Evolutionary conservation across 202 grass and related monocot genomes (phyloP), one percentile per base, ranked within the genome.

Genomic region (Setaria viridis): DNA sequence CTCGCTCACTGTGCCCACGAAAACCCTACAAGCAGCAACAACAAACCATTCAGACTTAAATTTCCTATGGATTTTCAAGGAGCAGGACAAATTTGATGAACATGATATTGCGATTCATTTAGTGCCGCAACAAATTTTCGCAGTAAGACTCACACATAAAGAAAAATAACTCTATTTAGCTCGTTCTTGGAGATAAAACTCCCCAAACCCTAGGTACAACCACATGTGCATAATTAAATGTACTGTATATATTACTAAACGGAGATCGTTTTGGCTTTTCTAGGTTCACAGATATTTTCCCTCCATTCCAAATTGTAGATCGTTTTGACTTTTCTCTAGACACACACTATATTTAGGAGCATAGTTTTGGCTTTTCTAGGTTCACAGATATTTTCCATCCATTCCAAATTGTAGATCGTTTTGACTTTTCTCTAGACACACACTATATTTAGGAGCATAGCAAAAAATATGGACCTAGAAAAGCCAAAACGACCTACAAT

Each of bases 1-100:
- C 80, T 96, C 94, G 72, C 92, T 96, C 72, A 96, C 97, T 16
- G 97, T 91, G 17, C 93, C 97, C 47, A 99, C 94, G 62, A 99
- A 97, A 88, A 97, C 97, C 90, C 97, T 94, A 48, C 30, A 86
- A 39, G 67, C n/a, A 41, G 62, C 53, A 71, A 43, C 20, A 80
- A 6, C 37, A 55, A 45, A 20, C 2, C 54, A 60, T 21, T 82
- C 54, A 82, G 41, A 73, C 45, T 87, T 32, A 39, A 78, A 15
- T 2, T 35, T 64, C n/a, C 68, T 48, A 80, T 59, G 51, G 58
- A 50, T 47, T 67, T 45, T 62, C 70, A 65, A 72, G 72, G 74
- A 67, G 17, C 35, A 55, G 45, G 7, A 6, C 32, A 45, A 60
- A 4, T 29, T 62, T 62, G 20, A 81, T 57, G 79, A 55, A 30